Evolutionary conservation across 2,329 filamentous ascomycete species (phyloP).

Genomic region (Aureobasidium lini): DNA sequence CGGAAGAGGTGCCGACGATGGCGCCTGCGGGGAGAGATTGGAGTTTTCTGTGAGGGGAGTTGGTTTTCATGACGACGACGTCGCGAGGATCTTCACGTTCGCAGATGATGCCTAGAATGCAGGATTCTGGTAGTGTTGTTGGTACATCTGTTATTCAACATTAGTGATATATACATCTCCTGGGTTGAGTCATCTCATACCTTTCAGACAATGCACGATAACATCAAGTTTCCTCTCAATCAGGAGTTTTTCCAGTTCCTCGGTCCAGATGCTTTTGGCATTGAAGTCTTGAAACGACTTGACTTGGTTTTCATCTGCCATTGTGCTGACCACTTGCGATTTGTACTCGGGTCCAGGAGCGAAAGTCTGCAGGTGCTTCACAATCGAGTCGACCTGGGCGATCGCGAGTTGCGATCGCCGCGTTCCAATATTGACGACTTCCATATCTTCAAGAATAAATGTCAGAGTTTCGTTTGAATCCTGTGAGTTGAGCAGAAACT

Average conservation of each 20-base stretch:
- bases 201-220: slow-evolving; percentile 82
- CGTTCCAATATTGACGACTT: neutral
- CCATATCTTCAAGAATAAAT: neutral
- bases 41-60: slow-evolving; percentile 53
- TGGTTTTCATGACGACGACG: slow-evolving; percentile 33
- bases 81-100: slow-evolving; percentile 55
- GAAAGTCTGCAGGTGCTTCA: slow-evolving; percentile 53
- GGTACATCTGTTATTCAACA: slow-evolving; percentile 63
- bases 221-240: slow-evolving; percentile 62
- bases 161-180: neutral
- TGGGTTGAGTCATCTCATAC: slow-evolving; percentile 25
- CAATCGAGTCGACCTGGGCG: slow-evolving; percentile 67
- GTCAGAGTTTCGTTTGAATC: neutral
- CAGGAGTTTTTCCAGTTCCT: slow-evolving; percentile 73
- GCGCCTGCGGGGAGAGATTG: slow-evolving; percentile 66
- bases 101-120: slow-evolving; percentile 65
- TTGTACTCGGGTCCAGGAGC: slow-evolving; percentile 62
- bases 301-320: slow-evolving; percentile 78
- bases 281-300: slow-evolving; percentile 78
- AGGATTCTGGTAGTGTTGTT: slow-evolving; percentile 66
- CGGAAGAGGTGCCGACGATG: slow-evolving; percentile 79
- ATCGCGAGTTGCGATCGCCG: slow-evolving; percentile 72
- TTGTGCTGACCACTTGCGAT: slow-evolving; percentile 40
- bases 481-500: neutral
- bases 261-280: slow-evolving; percentile 87